phyloP scores from a whole-genome alignment of 768 basidiomycete species.

The Kwoniella sp. region DNA sequence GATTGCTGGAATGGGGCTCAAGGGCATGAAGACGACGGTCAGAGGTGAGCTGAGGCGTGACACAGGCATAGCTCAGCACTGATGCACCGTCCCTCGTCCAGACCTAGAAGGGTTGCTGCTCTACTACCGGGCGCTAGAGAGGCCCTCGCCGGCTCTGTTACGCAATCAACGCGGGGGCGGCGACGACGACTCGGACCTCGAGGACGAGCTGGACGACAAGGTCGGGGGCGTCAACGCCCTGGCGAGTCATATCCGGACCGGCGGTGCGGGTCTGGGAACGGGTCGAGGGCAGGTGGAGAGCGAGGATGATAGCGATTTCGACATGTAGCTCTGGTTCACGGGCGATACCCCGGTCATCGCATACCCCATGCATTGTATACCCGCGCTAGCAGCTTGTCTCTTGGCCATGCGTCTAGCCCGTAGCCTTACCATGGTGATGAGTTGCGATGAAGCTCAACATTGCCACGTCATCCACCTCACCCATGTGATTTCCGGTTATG shows the following conservation, averaged over 20 bases:
- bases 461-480: no score
- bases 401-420: no score
- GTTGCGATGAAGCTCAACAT: no score
- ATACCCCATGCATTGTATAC: no score
- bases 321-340: no score
- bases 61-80: neutral
- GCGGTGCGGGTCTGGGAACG: constrained; percentile 48
- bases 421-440: no score
- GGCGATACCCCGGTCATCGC: no score
- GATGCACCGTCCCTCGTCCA: constrained; percentile 52
- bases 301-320: constrained; percentile 65
- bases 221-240: constrained; percentile 55
- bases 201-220: constrained; percentile 52
- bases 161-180: constrained; percentile 8
- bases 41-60: constrained; percentile 59
- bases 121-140: constrained; percentile 62
- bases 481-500: no score
- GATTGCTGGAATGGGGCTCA: constrained; percentile 59
- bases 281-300: constrained; percentile 49
- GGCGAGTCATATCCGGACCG: constrained; percentile 25
- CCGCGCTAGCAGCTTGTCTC: no score
- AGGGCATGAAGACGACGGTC: constrained; percentile 59
- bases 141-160: constrained; percentile 48
- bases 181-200: constrained; percentile 47
- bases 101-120: constrained; percentile 52